A percentile compares a stretch with the other conserved stretches of the same genome.
Conservation (phyloP, 2,329 filamentous ascomycete genomes). For the Aspergillus aculeatinus region DNA sequence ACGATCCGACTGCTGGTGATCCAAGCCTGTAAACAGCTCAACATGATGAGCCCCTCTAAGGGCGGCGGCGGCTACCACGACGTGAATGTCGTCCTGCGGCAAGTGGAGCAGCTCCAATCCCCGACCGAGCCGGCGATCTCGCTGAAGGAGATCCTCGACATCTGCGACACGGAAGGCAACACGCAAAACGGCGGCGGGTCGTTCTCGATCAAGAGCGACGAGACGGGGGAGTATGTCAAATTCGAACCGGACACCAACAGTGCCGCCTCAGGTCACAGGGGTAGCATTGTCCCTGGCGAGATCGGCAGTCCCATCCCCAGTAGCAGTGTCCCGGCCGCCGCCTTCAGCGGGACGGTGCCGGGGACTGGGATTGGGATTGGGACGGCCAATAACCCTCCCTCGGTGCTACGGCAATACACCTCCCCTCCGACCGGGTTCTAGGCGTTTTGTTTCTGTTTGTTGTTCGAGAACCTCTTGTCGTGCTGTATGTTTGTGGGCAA, state of each 20-base stretch:
- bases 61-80: slow-evolving; percentile 66
- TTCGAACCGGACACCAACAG: slow-evolving; percentile 55
- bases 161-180: slow-evolving; percentile 90
- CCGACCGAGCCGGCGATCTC: slow-evolving; percentile 56
- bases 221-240: slow-evolving; percentile 43
- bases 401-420: slow-evolving; percentile 39
- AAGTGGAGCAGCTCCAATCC: slow-evolving; percentile 65
- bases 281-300: slow-evolving; percentile 58
- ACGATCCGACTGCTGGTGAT: slow-evolving; percentile 73
- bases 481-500: slow-evolving; percentile 9
- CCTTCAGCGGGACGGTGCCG: slow-evolving; percentile 25
- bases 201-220: slow-evolving; percentile 67
- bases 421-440: slow-evolving; percentile 40
- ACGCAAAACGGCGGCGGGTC: slow-evolving; percentile 83
- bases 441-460: slow-evolving; percentile 19
- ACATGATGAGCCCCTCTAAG: slow-evolving; percentile 41
- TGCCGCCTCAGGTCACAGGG: slow-evolving; percentile 43
- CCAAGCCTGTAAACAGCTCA: slow-evolving; percentile 69
- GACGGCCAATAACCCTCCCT: slow-evolving; percentile 13
- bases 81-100: slow-evolving; percentile 60
- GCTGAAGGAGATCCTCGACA: slow-evolving; percentile 71
- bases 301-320: slow-evolving; percentile 66
- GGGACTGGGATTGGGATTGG: too few relatives aligned
- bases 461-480: not conserved
- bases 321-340: slow-evolving; percentile 33